Conservation (phyloP, 257 asterid genomes). For the Rubia yunnanensis region DNA sequence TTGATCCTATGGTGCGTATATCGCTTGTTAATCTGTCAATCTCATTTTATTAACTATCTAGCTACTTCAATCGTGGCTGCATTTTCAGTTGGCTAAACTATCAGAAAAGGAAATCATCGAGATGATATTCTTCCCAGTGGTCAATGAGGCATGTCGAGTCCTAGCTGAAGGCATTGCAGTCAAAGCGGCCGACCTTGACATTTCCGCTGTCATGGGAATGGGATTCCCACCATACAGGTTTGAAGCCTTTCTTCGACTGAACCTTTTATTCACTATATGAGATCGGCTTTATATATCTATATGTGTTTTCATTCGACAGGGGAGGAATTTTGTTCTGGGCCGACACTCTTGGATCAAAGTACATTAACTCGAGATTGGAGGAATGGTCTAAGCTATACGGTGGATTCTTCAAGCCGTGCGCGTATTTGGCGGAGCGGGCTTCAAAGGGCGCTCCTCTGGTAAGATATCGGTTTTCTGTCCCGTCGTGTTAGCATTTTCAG, state of each 20-base stretch:
- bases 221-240: conserved; percentile 98
- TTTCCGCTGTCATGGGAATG: conserved; percentile 92
- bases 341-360: conserved; percentile 78
- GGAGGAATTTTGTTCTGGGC: conserved; percentile 97
- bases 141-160: conserved; percentile 94
- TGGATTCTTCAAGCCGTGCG: conserved; percentile 78
- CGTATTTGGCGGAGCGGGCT: conserved; percentile 72
- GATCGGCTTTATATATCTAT: not conserved
- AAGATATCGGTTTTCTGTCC: too few relatives aligned
- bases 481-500: too few relatives aligned
- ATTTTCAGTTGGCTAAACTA: conserved; percentile 40
- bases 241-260: not conserved
- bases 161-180: conserved; percentile 83
- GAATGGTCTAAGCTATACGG: conserved; percentile 72
- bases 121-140: conserved; percentile 90
- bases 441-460: conserved; percentile 82
- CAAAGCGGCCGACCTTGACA: conserved; percentile 91
- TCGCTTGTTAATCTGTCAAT: not conserved
- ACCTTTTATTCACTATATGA: not conserved
- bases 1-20: conserved; percentile 69
- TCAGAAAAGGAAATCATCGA: conserved; percentile 85
- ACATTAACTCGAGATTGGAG: conserved; percentile 66
- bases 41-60: not conserved
- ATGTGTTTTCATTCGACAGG: conserved; percentile 29
- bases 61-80: not conserved